Conservation (phyloP, 352 stramenopile genomes). For the Globisporangium recalcitrans region DNA sequence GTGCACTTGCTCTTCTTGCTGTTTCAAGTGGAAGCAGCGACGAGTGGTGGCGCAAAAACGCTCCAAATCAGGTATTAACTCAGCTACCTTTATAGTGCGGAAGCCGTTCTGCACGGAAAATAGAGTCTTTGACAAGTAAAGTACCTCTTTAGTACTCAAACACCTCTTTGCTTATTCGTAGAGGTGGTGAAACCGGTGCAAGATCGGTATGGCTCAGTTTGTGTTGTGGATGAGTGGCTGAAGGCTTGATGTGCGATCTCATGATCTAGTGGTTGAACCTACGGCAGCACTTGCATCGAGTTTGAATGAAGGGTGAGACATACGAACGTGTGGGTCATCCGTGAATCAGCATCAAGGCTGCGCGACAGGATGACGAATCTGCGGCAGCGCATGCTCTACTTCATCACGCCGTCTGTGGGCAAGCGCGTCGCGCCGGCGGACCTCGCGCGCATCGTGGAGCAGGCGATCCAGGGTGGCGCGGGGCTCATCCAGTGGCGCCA, state of each 20-base stretch:
- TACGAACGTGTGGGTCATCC: neutral
- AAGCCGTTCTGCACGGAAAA: no score
- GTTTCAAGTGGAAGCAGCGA: constrained; percentile 10
- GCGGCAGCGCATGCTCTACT: constrained; percentile 36
- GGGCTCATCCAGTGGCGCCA: constrained; percentile 52
- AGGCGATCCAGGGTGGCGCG: constrained; percentile 39
- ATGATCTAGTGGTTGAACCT: neutral
- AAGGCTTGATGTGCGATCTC: neutral
- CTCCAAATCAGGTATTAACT: neutral
- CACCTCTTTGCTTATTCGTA: no score
- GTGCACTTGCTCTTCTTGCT: neutral
- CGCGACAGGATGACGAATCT: neutral
- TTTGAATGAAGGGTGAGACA: neutral
- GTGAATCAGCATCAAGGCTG: neutral
- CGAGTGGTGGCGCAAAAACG: constrained; percentile 4
- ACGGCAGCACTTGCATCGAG: neutral
- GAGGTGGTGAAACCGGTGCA: neutral
- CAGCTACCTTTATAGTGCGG: neutral
- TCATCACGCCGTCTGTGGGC: constrained; percentile 52
- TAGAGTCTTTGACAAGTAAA: no score
- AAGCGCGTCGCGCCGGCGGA: constrained; percentile 18
- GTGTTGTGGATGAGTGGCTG: neutral
- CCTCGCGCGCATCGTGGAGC: constrained; percentile 32
- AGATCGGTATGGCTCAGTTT: neutral
- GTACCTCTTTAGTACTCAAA: no score